phyloP scores from a whole-genome alignment of 805 yeast species.

The Candida cerambycidarum region DNA sequence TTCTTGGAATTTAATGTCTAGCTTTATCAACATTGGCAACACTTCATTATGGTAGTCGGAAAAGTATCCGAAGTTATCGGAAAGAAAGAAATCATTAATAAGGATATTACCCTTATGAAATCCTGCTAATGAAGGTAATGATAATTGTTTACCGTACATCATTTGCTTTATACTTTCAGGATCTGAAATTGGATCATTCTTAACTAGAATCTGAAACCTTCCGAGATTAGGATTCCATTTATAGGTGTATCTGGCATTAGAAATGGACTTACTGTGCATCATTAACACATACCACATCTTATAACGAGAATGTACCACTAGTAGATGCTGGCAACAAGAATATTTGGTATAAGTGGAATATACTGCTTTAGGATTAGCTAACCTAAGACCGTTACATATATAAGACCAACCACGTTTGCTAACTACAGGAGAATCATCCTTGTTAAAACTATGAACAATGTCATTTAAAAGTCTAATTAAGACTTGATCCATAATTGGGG shows the following conservation, averaged over 20 bases:
- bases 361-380: slow-evolving; percentile 40
- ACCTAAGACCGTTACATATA: slow-evolving; percentile 33
- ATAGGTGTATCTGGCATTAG: slow-evolving; percentile 23
- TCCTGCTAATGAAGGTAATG: slow-evolving; percentile 28
- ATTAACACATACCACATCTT: slow-evolving; percentile 35
- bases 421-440: slow-evolving; percentile 30
- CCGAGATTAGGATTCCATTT: slow-evolving; percentile 38
- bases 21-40: slow-evolving; percentile 27
- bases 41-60: slow-evolving; percentile 39
- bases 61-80: slow-evolving; percentile 34
- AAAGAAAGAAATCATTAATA: slow-evolving; percentile 36
- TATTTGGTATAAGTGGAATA: slow-evolving; percentile 41
- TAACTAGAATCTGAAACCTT: slow-evolving; percentile 32
- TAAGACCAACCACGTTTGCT: slow-evolving; percentile 40
- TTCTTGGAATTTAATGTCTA: slow-evolving; percentile 28
- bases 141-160: slow-evolving; percentile 29
- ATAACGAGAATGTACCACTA: slow-evolving; percentile 36
- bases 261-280: slow-evolving; percentile 26
- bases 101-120: slow-evolving; percentile 35
- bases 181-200: slow-evolving; percentile 26
- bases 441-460: slow-evolving; percentile 35
- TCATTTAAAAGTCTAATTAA: slow-evolving; percentile 32
- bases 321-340: slow-evolving; percentile 38
- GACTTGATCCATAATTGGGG: slow-evolving; percentile 37
- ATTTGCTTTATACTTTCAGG: slow-evolving; percentile 32